Conservation (phyloP, 2,329 filamentous ascomycete species). For the Fusarium nodosum region DNA sequence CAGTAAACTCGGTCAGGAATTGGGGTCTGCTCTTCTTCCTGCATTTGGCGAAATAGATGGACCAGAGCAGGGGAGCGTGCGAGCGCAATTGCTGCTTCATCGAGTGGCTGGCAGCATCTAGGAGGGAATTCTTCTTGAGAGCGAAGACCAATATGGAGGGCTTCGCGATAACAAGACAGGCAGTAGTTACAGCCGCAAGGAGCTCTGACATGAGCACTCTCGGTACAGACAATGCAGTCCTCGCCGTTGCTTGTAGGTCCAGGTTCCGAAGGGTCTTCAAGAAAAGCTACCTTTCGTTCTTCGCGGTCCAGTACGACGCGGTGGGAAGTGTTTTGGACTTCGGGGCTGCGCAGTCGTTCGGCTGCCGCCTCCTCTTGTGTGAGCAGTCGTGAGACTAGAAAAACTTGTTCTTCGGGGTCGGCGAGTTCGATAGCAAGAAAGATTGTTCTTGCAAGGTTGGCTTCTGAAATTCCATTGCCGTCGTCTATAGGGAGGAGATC, state of each 20-base stretch:
- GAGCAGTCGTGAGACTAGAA: constrained; percentile 42
- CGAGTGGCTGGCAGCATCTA: constrained; percentile 40
- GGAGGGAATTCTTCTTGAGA: constrained; percentile 44
- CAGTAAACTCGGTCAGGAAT: constrained; percentile 42
- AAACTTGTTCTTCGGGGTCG: constrained; percentile 34
- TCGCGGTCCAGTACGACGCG: constrained; percentile 30
- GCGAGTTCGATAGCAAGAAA: constrained; percentile 42
- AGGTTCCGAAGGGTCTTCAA: neutral
- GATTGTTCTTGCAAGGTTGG: constrained; percentile 32
- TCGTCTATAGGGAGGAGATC: constrained; percentile 15
- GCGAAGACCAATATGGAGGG: constrained; percentile 39
- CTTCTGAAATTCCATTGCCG: constrained; percentile 18
- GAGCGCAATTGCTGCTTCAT: constrained; percentile 27
- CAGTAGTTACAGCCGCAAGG: constrained; percentile 45
- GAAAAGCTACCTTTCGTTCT: constrained; percentile 28
- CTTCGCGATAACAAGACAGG: constrained; percentile 35
- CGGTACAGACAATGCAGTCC: constrained; percentile 41
- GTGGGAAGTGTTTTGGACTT: constrained; percentile 30
- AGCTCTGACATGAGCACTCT: constrained; percentile 8
- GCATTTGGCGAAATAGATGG: constrained; percentile 40
- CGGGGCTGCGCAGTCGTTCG: constrained; percentile 26
- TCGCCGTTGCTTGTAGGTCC: neutral
- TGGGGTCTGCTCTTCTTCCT: constrained; percentile 23
- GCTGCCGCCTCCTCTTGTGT: constrained; percentile 42
- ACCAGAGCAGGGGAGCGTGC: constrained; percentile 37